Evolutionary conservation across 352 stramenopile genomes (phyloP).

Genomic region (Pythium aquatile): DNA sequence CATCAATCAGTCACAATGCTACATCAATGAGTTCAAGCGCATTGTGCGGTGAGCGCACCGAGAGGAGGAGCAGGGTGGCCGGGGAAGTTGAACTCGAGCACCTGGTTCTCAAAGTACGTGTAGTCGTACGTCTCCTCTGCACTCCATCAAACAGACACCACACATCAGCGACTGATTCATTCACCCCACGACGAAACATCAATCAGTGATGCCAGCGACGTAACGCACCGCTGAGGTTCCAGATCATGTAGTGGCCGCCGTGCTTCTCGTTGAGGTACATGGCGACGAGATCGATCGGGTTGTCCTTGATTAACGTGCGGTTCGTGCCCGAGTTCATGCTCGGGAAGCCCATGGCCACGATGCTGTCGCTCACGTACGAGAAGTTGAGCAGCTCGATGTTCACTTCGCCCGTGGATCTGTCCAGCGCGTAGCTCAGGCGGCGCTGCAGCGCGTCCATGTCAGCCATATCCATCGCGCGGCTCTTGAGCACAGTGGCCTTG

Average conservation of each 20-base stretch:
- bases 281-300: slow-evolving; percentile 89
- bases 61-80: slow-evolving; percentile 95
- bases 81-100: slow-evolving; percentile 97
- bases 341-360: slow-evolving; percentile 92
- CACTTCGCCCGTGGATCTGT: slow-evolving; percentile 73
- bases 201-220: neutral
- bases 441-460: slow-evolving; percentile 88
- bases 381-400: slow-evolving; percentile 90
- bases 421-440: slow-evolving; percentile 73
- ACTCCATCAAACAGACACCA: neutral
- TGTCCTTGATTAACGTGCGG: slow-evolving; percentile 76
- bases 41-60: slow-evolving; percentile 32
- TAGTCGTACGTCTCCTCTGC: slow-evolving; percentile 96
- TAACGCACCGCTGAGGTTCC: slow-evolving; percentile 91
- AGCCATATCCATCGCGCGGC: slow-evolving; percentile 67
- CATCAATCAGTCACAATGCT: neutral
- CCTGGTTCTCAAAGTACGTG: slow-evolving; percentile 93
- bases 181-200: neutral
- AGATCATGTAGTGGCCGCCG: slow-evolving; percentile 96
- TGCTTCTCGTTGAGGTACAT: slow-evolving; percentile 95
- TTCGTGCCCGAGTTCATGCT: slow-evolving; percentile 83
- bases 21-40: neutral
- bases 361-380: slow-evolving; percentile 85
- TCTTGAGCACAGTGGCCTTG: slow-evolving; percentile 73
- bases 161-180: neutral